Evolutionary conservation across 164 flowering plant genomes (phyloP).

Genomic region (Stephania japonica): DNA sequence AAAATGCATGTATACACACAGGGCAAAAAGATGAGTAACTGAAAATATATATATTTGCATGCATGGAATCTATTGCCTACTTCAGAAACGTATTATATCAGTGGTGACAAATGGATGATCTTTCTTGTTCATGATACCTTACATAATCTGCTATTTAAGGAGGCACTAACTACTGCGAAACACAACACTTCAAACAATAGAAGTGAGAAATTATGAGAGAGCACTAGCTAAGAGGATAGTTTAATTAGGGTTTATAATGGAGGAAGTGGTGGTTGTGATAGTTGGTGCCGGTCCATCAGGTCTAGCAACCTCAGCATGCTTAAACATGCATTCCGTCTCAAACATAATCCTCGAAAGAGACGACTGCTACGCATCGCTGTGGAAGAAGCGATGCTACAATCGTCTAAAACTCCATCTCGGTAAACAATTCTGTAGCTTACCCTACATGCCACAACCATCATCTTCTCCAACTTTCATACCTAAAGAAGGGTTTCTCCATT

Average conservation of each 20-base stretch:
- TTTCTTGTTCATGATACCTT: no score
- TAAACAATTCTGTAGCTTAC: slow-evolving; percentile 8
- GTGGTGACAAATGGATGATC: no score
- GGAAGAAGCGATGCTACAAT: slow-evolving; percentile 10
- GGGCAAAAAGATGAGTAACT: no score
- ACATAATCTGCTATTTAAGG: no score
- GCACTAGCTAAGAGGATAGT: no score
- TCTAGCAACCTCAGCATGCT: slow-evolving; percentile 8
- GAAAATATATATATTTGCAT: no score
- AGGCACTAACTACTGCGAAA: no score
- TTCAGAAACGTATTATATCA: no score
- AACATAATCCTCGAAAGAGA: slow-evolving; percentile 13
- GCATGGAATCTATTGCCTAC: no score
- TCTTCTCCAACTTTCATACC: neutral
- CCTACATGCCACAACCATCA: slow-evolving; percentile 7
- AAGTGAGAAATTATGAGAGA: neutral
- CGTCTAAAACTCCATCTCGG: slow-evolving; percentile 9
- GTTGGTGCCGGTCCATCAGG: slow-evolving; percentile 17
- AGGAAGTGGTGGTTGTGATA: slow-evolving; percentile 6
- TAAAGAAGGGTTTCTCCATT: slow-evolving; percentile 1
- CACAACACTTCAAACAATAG: no score
- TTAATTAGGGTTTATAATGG: neutral
- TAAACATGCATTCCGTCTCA: slow-evolving; percentile 1
- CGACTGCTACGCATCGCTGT: slow-evolving; percentile 8
- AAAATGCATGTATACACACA: no score